phyloP scores from a whole-genome alignment of 805 yeast species.

The Torulaspora maleeae region DNA sequence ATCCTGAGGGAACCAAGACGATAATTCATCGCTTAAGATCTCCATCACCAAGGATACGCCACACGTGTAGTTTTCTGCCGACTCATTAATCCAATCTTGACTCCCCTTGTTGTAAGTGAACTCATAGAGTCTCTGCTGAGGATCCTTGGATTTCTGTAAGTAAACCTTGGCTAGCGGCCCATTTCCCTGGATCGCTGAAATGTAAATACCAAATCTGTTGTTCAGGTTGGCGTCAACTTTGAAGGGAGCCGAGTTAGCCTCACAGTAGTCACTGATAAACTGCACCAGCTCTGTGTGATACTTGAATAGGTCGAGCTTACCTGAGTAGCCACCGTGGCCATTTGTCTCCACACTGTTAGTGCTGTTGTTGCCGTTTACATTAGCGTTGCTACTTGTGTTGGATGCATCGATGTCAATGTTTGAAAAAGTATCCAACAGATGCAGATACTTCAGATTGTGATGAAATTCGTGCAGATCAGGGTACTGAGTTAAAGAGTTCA shows the following conservation, averaged over 20 bases:
- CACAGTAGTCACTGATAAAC: conserved; percentile 21
- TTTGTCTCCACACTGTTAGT: conserved; percentile 3
- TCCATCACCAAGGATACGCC: conserved; percentile 31
- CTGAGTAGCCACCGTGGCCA: conserved; percentile 6
- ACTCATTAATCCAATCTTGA: conserved; percentile 30
- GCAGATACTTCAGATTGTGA: conserved; percentile 32
- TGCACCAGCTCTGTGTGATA: conserved; percentile 32
- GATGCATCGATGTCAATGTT: conserved; percentile 28
- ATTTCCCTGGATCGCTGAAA: conserved; percentile 9
- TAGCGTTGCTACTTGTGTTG: conserved; percentile 11
- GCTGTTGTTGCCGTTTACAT: conserved; percentile 4
- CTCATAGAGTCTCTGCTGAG: conserved; percentile 28
- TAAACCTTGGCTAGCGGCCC: conserved; percentile 23
- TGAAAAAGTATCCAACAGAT: conserved; percentile 32
- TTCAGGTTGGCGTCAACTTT: conserved; percentile 26
- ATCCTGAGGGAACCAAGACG: conserved; percentile 26
- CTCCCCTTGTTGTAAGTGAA: conserved; percentile 22
- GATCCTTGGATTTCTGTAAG: conserved; percentile 24
- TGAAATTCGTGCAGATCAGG: conserved; percentile 31
- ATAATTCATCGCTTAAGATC: conserved; percentile 11
- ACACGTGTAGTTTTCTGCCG: conserved; percentile 23
- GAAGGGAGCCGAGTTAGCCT: conserved; percentile 15
- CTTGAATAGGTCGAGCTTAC: conserved; percentile 32
- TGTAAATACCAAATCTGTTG: conserved; percentile 32
- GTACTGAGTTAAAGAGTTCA: conserved; percentile 29